Evolutionary conservation across 371 early-diverging fungal genomes (phyloP).

Genomic region (Circinella umbellata): DNA sequence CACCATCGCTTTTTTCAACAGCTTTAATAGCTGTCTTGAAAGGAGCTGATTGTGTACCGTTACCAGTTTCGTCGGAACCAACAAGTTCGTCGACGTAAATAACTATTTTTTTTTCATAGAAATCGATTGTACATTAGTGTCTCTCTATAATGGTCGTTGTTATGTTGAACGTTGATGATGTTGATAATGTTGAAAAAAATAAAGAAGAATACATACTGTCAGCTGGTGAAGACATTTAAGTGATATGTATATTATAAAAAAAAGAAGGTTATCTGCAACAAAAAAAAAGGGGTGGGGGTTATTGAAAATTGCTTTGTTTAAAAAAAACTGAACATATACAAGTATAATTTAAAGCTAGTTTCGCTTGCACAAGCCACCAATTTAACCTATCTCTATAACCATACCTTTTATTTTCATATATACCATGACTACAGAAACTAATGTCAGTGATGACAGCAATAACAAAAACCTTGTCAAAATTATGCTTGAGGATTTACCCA

Average conservation of each 20-base stretch:
- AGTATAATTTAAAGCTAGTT: no score
- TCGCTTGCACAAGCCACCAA: neutral
- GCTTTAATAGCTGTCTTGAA: constrained; percentile 74
- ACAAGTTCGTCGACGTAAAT: constrained; percentile 73
- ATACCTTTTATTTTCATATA: neutral
- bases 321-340: neutral
- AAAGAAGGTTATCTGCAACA: neutral
- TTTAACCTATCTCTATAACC: neutral
- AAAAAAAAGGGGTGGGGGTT: no score
- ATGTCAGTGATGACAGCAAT: neutral
- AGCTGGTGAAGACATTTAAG: neutral
- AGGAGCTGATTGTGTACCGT: constrained; percentile 66
- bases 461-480: constrained; percentile 40
- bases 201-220: neutral
- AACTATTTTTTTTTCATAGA: constrained; percentile 14
- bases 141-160: no score
- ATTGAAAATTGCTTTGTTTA: no score
- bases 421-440: neutral
- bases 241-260: neutral
- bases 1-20: constrained; percentile 51
- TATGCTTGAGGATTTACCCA: constrained; percentile 47
- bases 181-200: no score
- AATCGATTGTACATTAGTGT: no score
- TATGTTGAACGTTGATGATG: no score
- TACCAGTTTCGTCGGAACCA: constrained; percentile 77